Conservation (phyloP, 176 grass and related monocot species). For the Microstegium vimineum region DNA sequence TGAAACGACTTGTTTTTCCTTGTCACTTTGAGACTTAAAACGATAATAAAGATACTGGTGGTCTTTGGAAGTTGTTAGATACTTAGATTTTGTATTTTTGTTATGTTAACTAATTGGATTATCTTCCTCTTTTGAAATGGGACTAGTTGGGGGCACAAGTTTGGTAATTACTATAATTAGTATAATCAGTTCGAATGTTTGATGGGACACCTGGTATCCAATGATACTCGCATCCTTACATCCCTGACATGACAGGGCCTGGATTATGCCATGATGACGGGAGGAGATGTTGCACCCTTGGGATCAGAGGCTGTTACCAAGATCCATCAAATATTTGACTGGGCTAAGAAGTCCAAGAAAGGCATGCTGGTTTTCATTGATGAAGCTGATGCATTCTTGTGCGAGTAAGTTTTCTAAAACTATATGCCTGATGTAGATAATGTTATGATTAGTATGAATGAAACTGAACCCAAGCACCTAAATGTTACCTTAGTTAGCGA, state of each 20-base stretch:
- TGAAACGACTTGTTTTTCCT: not conserved
- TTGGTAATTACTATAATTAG: conserved; percentile 23
- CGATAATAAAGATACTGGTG: not conserved
- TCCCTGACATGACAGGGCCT: conserved; percentile 43
- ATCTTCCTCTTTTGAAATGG: not conserved
- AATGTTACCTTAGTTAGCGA: not conserved
- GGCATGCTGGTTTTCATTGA: conserved; percentile 94
- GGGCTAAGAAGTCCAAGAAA: conserved; percentile 88
- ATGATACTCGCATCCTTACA: not conserved
- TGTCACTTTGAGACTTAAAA: not conserved
- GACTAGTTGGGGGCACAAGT: not conserved
- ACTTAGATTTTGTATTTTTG: not conserved
- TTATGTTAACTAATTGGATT: not conserved
- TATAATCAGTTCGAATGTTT: conserved; percentile 10
- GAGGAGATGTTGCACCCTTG: conserved; percentile 86
- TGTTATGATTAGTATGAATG: conserved; percentile 1
- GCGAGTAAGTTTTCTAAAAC: conserved; percentile 67
- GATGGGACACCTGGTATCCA: not conserved
- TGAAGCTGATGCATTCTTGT: conserved; percentile 95
- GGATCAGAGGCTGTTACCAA: conserved; percentile 92
- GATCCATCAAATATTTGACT: conserved; percentile 97
- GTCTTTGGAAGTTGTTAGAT: not conserved
- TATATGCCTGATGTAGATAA: not conserved
- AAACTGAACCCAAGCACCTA: not conserved
- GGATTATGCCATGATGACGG: conserved; percentile 98